Conservation (phyloP, 2,329 filamentous ascomycete genomes). For the Colletotrichum sp. region DNA sequence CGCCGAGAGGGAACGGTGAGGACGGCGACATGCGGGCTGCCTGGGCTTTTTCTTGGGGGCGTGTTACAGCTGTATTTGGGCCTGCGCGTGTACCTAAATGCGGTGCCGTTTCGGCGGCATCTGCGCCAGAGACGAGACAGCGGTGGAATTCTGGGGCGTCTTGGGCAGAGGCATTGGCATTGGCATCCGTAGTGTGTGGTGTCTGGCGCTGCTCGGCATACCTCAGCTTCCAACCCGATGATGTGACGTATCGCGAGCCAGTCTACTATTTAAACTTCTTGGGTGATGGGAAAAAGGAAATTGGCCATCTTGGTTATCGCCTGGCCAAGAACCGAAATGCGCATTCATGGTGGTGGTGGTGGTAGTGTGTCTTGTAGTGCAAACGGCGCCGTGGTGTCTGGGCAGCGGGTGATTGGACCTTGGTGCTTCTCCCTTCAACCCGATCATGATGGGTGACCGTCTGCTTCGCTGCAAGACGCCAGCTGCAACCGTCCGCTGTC, state of each 20-base stretch:
- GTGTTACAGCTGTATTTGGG: not conserved
- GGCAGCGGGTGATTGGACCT: not conserved
- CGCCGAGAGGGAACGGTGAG: not conserved
- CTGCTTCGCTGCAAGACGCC: not conserved
- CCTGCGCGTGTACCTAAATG: not conserved
- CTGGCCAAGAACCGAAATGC: not conserved
- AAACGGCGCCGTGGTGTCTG: not conserved
- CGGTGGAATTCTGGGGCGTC: not conserved
- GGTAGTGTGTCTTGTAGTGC: not conserved
- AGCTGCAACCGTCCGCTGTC: not conserved
- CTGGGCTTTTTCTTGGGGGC: not conserved
- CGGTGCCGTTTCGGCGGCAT: not conserved
- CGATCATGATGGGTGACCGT: not conserved
- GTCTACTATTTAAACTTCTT: not conserved
- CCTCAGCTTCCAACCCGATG: not conserved
- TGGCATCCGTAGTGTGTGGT: not conserved
- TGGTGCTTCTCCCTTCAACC: not conserved
- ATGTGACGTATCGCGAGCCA: not conserved
- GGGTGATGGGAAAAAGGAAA: not conserved
- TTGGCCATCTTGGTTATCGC: not conserved
- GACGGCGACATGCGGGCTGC: not conserved
- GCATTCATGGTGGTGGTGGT: no score
- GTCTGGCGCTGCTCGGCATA: not conserved
- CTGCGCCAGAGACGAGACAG: not conserved
- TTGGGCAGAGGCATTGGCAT: not conserved